Conservation (phyloP, 2,329 filamentous ascomycete species). For the Neonectria faginata region DNA sequence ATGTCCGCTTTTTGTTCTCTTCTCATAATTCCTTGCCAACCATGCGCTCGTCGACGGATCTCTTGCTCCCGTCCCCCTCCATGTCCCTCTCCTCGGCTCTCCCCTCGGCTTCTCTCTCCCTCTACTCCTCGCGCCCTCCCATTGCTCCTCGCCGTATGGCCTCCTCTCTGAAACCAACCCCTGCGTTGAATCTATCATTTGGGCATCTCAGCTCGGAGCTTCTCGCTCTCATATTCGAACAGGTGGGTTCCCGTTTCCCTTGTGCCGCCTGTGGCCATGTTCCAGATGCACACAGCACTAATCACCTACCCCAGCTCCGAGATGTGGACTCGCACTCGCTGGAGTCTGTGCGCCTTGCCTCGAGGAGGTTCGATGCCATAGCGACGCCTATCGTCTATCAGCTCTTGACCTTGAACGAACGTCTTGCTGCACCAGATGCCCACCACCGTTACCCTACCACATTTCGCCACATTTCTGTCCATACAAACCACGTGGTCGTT, state of each 20-base stretch:
- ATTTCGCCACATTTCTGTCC: conserved; percentile 51
- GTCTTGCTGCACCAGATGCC: conserved; percentile 52
- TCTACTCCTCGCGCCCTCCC: conserved; percentile 22
- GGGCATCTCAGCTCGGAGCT: conserved; percentile 57
- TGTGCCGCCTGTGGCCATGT: background rate
- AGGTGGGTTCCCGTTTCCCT: conserved; percentile 48
- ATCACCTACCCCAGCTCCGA: conserved; percentile 50
- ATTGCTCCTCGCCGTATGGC: conserved; percentile 40
- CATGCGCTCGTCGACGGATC: conserved; percentile 43
- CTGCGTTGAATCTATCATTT: conserved; percentile 31
- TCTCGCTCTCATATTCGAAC: conserved; percentile 55
- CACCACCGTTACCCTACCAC: conserved; percentile 49
- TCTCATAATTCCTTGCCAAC: conserved; percentile 13
- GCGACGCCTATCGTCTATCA: conserved; percentile 58
- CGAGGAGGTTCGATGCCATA: conserved; percentile 55
- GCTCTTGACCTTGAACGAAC: conserved; percentile 52
- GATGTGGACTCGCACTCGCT: conserved; percentile 52
- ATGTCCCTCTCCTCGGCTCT: conserved; percentile 35
- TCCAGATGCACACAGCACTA: conserved; percentile 27
- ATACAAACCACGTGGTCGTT: conserved; percentile 57
- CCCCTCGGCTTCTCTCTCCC: conserved; percentile 24
- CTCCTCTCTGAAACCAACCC: conserved; percentile 21
- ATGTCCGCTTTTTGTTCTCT: conserved; percentile 16
- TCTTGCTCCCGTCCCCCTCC: conserved; percentile 36
- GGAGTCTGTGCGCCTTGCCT: conserved; percentile 52